phyloP scores from a whole-genome alignment of 495 filamentous ascomycete species.

The Penicillium argentinense region DNA sequence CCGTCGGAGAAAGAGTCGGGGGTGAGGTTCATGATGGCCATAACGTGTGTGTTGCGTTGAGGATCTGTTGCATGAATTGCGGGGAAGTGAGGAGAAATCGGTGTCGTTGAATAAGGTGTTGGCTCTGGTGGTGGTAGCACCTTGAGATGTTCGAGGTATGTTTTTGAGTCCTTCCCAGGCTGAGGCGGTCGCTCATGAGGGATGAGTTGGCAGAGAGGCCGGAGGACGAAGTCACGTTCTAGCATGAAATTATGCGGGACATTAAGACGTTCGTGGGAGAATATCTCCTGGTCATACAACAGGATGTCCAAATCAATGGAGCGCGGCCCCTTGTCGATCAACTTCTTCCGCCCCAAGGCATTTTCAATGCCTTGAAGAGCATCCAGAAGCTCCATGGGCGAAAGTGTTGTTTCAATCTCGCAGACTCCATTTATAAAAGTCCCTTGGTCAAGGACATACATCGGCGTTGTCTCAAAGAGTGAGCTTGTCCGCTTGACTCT shows the following conservation, averaged over 20 bases:
- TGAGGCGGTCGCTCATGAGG: slow-evolving; percentile 55
- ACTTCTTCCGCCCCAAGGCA: slow-evolving; percentile 71
- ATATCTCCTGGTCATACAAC: slow-evolving; percentile 69
- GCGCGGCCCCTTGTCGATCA: slow-evolving; percentile 89
- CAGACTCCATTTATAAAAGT: slow-evolving; percentile 91
- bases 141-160: slow-evolving; percentile 57
- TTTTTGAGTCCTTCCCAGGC: slow-evolving; percentile 28
- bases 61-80: slow-evolving; percentile 64
- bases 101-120: slow-evolving; percentile 65
- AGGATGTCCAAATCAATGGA: slow-evolving; percentile 95
- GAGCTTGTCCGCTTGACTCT: slow-evolving; percentile 77
- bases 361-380: slow-evolving; percentile 81
- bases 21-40: slow-evolving; percentile 94
- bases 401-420: slow-evolving; percentile 81
- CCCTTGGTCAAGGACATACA: slow-evolving; percentile 91
- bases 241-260: slow-evolving; percentile 85
- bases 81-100: slow-evolving; percentile 57
- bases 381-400: slow-evolving; percentile 73
- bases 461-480: slow-evolving; percentile 91
- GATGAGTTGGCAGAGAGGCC: slow-evolving; percentile 80
- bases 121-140: slow-evolving; percentile 55
- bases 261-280: slow-evolving; percentile 68
- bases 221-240: slow-evolving; percentile 91
- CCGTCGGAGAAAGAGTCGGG: slow-evolving; percentile 98
- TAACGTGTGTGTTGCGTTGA: slow-evolving; percentile 70